phyloP scores from a whole-genome alignment of 2,329 filamentous ascomycete species.

The Cytospora schulzeri region DNA sequence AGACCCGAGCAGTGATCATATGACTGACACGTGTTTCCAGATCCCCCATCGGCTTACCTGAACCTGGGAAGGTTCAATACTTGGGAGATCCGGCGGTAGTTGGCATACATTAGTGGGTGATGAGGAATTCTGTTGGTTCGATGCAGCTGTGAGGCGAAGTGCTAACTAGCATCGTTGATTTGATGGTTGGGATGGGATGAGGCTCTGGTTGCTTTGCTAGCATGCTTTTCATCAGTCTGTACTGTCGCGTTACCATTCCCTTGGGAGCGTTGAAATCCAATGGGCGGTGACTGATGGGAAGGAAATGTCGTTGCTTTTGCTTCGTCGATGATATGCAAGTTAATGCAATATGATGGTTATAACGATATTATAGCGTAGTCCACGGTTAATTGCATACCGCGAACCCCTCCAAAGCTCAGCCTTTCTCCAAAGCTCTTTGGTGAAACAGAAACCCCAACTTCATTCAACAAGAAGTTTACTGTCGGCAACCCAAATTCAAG shows the following conservation, averaged over 20 bases:
- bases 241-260: too few species aligned
- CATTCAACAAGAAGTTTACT: not conserved
- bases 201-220: too few species aligned
- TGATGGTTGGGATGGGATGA: too few species aligned
- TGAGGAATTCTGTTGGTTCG: not conserved
- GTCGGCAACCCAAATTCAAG: not conserved
- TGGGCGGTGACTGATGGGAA: too few species aligned
- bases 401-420: not conserved
- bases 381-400: not conserved
- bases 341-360: not conserved
- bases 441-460: not conserved
- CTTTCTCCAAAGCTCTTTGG: not conserved
- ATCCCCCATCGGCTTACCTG: conserved; percentile 8
- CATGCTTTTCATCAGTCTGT: too few species aligned
- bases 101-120: not conserved
- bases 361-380: not conserved
- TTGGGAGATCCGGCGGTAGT: conserved; percentile 14
- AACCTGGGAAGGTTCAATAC: conserved; percentile 23
- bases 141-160: not conserved
- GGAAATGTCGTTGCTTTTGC: not conserved
- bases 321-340: not conserved
- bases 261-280: too few species aligned
- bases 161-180: not conserved
- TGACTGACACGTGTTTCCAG: conserved; percentile 3
- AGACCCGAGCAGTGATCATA: not conserved